Evolutionary conservation across 2,329 filamentous ascomycete species (phyloP), one percentile per base, ranked within the genome.

Genomic region (Exophiala oligosperma): DNA sequence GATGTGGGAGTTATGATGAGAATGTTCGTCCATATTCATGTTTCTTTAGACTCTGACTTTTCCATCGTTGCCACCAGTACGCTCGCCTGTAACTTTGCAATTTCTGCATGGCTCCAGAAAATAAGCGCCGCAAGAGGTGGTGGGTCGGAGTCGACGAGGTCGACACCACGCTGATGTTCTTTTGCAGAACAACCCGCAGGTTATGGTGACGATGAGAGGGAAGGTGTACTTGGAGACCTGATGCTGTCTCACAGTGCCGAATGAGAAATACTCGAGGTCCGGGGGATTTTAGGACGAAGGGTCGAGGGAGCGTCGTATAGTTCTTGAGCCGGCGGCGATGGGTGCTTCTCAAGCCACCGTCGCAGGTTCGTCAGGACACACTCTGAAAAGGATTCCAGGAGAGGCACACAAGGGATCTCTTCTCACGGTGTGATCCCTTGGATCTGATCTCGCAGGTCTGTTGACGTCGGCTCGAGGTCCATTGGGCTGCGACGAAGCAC

Each of bases 81-180:
- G 69, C 90, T 92, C 17, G 87, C 89, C 74, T 93, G 87, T 7
- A 96, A 82, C 67, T 88, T 80, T 0, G 77, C 74, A 2, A 96
- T 78, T 71, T 96, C 91, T 1, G 78, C 75, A 0, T 81, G 77
- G 1, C 82, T 78, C 92, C 92, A 97, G 75, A 92, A 96, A 89
- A 97, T 96, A 64, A 93, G 82, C 1, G 91, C 95, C 71, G 94
- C 84, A 69, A 17, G 96, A 96, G 53, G 71, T 70, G 21, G 59
- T 59, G 2, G 91, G 91, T 4, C 96, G 79, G 21, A 96, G 79
- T 57, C 86, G 81, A 64, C 96, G 86, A 72, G 96, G 96, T 0
- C 86, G 80, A 63, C 85, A 84, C 92, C 92, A 96, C 7, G 74
- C 76, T 1, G 91, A 95, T 1, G 74, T 60, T 67, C 76, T 50